phyloP scores from a whole-genome alignment of 2,329 filamentous ascomycete genomes.

The Canariomyces notabilis region DNA sequence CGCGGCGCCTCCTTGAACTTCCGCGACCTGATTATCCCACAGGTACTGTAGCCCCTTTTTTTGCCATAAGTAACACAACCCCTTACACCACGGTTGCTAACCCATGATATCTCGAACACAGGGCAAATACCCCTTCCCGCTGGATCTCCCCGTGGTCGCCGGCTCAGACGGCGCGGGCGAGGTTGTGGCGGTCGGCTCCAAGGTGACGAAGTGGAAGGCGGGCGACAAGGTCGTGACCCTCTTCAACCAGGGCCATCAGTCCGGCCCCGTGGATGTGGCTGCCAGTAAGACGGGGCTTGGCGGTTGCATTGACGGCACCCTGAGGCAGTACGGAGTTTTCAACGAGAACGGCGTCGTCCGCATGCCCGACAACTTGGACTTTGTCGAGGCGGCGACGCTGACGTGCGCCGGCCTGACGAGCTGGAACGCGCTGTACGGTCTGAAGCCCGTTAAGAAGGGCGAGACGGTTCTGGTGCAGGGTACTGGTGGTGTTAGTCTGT shows the following conservation, averaged over 20 bases:
- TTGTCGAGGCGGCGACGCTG: conserved; percentile 52
- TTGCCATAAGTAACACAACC: not conserved
- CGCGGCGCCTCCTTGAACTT: conserved; percentile 50
- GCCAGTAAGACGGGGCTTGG: conserved; percentile 56
- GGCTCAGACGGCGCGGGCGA: conserved; percentile 51
- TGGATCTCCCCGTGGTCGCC: conserved; percentile 41
- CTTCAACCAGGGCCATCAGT: conserved; percentile 54
- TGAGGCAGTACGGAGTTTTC: conserved; percentile 64
- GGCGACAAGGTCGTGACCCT: conserved; percentile 56
- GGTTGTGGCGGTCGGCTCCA: conserved; percentile 46
- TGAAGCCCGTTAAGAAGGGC: conserved; percentile 48
- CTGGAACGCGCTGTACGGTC: conserved; percentile 62
- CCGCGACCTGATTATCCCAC: conserved; percentile 48
- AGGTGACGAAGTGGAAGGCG: conserved; percentile 43
- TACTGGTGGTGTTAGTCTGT: conserved; percentile 65
- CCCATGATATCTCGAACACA: conserved; percentile 14
- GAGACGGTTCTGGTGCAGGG: conserved; percentile 61
- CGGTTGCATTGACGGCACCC: conserved; percentile 60
- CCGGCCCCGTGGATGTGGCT: conserved; percentile 34
- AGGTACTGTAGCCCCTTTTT: conserved; percentile 18
- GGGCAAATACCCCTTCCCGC: conserved; percentile 43
- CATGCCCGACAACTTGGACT: conserved; percentile 51
- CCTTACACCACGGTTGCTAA: conserved; percentile 9
- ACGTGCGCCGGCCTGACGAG: conserved; percentile 57
- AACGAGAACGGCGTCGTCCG: conserved; percentile 62